A percentile compares a stretch with the other conserved stretches of the same genome.
These are phyloP conservation scores for Apiospora arundinis DNA, from an alignment of 2,329 filamentous ascomycete species.

Conservation along the genomic window DNA sequence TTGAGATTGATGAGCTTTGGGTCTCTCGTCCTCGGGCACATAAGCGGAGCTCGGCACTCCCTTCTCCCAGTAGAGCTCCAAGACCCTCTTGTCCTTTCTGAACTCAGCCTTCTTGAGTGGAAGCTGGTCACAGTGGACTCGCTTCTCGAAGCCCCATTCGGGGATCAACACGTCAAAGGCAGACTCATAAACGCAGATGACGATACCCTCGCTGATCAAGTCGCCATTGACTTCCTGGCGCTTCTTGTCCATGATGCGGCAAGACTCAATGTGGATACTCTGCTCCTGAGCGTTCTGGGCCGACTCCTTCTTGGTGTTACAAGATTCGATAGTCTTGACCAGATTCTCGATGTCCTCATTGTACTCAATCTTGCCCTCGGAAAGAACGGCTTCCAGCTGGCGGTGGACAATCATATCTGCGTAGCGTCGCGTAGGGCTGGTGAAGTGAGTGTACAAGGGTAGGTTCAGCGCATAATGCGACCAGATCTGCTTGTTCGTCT, in stretches of 20 bases:
- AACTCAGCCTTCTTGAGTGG: slow-evolving; percentile 99
- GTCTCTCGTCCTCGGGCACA: slow-evolving; percentile 94
- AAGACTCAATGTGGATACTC: slow-evolving; percentile 97
- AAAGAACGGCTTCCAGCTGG: slow-evolving; percentile 87
- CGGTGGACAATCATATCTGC: slow-evolving; percentile 95
- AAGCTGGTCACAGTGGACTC: slow-evolving; percentile 97
- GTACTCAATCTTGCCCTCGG: slow-evolving; percentile 82
- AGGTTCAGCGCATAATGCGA: slow-evolving; percentile 93
- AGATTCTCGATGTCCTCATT: slow-evolving; percentile 87
- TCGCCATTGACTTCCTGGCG: slow-evolving; percentile 87
- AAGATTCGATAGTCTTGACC: slow-evolving; percentile 90
- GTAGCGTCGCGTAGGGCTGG: slow-evolving; percentile 91
- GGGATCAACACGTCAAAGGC: slow-evolving; percentile 98
- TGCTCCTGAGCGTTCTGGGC: slow-evolving; percentile 97
- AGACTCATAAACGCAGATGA: slow-evolving; percentile 97
- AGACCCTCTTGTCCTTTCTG: slow-evolving; percentile 90
- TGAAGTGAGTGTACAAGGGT: slow-evolving; percentile 96
- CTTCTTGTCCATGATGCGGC: slow-evolving; percentile 93
- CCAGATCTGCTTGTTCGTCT: slow-evolving; percentile 77
- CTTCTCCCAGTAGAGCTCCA: slow-evolving; percentile 99
- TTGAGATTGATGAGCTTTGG: slow-evolving; percentile 78
- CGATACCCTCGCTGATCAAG: slow-evolving; percentile 92
- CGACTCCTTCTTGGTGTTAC: slow-evolving; percentile 99
- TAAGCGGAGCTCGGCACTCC: slow-evolving; percentile 95
- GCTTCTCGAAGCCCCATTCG: slow-evolving; percentile 98